phyloP scores from a whole-genome alignment of 116 monocot genomes.

The Phalaenopsis hybrid region DNA sequence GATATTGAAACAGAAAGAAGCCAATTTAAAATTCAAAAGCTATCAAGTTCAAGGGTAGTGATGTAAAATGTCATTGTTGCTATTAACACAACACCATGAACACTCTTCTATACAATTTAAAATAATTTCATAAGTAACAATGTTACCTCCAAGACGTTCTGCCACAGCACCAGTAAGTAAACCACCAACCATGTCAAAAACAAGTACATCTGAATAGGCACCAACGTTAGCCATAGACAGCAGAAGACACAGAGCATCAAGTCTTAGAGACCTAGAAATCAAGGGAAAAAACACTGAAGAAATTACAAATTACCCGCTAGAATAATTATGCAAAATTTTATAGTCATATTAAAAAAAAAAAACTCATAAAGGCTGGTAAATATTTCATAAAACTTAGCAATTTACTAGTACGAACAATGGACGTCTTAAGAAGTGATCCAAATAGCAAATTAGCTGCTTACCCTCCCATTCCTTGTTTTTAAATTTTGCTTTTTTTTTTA shows the following conservation, averaged over 20 bases:
- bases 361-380: not conserved
- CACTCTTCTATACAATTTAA: not conserved
- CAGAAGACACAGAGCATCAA: slow-evolving; percentile 82
- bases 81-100: not conserved
- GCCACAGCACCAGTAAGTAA: slow-evolving; percentile 82
- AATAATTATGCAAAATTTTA: not conserved
- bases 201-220: slow-evolving; percentile 84
- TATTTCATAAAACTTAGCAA: not conserved
- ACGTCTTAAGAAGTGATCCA: not conserved
- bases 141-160: slow-evolving; percentile 86
- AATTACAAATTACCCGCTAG: not conserved
- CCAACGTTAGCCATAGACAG: slow-evolving; percentile 77
- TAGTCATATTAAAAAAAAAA: not conserved
- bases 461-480: not conserved
- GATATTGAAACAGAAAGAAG: not conserved
- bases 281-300: not conserved
- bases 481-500: not conserved
- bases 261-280: slow-evolving; percentile 60
- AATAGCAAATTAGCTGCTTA: not conserved
- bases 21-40: not conserved
- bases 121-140: not conserved
- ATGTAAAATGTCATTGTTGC: not conserved
- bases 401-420: not conserved
- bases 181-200: slow-evolving; percentile 90
- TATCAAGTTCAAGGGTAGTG: not conserved